Conservation (phyloP, 2,329 filamentous ascomycete species). For the Monilinia aucupariae region DNA sequence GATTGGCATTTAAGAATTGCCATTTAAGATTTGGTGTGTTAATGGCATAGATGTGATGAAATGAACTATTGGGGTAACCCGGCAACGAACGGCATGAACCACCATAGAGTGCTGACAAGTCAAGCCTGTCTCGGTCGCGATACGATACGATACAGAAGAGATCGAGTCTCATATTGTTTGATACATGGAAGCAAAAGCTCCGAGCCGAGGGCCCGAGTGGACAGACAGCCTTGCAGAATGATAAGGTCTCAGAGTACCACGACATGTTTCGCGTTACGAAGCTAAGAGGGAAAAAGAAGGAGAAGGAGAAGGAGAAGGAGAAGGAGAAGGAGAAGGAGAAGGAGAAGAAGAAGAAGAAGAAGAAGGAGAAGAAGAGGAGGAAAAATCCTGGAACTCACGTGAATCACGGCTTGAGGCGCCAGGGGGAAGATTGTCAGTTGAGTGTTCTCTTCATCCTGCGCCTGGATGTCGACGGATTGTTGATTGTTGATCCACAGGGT, state of each 20-base stretch:
- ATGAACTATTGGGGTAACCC: conserved; percentile 15
- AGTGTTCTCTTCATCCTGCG: conserved; percentile 65
- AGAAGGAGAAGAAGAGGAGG: not conserved
- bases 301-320: no score
- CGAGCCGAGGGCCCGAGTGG: not conserved
- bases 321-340: no score
- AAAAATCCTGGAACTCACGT: conserved; percentile 55
- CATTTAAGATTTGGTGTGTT: conserved; percentile 1
- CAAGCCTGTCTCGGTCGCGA: not conserved
- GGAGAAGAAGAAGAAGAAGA: no score
- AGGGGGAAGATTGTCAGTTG: conserved; percentile 61
- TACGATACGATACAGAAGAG: conserved; percentile 11
- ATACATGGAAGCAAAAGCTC: not conserved
- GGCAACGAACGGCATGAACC: conserved; percentile 10
- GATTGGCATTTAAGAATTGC: not conserved
- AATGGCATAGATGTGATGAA: conserved; percentile 10
- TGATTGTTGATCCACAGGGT: conserved; percentile 60
- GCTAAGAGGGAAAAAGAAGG: no score
- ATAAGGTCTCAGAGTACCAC: conserved; percentile 18
- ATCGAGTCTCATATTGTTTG: conserved; percentile 7
- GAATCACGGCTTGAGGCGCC: conserved; percentile 69
- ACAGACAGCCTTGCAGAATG: conserved; percentile 14
- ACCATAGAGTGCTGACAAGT: not conserved
- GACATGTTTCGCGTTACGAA: conserved; percentile 18
- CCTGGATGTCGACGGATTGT: conserved; percentile 59